phyloP scores from a whole-genome alignment of 495 filamentous ascomycete genomes.

The Podospora didyma region DNA sequence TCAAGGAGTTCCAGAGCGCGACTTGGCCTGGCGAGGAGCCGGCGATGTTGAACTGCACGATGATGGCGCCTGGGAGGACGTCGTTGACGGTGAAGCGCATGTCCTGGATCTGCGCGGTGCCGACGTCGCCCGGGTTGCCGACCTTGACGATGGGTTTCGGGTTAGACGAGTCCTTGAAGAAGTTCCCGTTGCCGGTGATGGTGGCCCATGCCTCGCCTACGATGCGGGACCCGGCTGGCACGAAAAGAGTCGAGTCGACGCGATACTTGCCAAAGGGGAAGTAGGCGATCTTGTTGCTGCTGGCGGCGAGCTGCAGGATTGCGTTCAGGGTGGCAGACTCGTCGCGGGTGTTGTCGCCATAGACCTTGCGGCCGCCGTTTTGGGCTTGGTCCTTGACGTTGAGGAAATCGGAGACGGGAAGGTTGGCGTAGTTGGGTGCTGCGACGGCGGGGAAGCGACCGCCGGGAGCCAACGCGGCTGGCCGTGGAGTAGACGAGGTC shows the following conservation, averaged over 20 bases:
- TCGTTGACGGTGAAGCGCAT: slow-evolving; percentile 48
- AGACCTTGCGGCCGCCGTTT: slow-evolving; percentile 35
- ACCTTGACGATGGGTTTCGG: slow-evolving; percentile 58
- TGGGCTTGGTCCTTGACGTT: slow-evolving; percentile 41
- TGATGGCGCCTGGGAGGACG: slow-evolving; percentile 43
- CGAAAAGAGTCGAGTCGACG: slow-evolving; percentile 42
- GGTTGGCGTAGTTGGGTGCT: slow-evolving; percentile 37
- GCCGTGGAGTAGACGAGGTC: slow-evolving; percentile 27
- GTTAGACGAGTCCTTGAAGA: slow-evolving; percentile 46
- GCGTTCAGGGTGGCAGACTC: slow-evolving; percentile 37
- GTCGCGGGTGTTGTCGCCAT: slow-evolving; percentile 35
- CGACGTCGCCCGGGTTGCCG: slow-evolving; percentile 54
- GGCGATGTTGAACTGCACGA: slow-evolving; percentile 57
- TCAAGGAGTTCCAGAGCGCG: slow-evolving; percentile 57
- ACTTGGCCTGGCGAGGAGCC: slow-evolving; percentile 52
- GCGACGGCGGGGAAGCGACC: slow-evolving; percentile 30
- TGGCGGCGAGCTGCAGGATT: slow-evolving; percentile 32
- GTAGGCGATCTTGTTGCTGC: slow-evolving; percentile 37
- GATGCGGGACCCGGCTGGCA: slow-evolving; percentile 53
- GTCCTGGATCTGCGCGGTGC: slow-evolving; percentile 55
- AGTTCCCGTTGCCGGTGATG: slow-evolving; percentile 43
- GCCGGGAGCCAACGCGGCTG: slow-evolving; percentile 25
- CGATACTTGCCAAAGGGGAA: slow-evolving; percentile 49
- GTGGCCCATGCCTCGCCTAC: slow-evolving; percentile 48
- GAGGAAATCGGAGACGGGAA: slow-evolving; percentile 33